phyloP scores from a whole-genome alignment of 202 grass and related monocot genomes.

The Eragrostis tef region DNA sequence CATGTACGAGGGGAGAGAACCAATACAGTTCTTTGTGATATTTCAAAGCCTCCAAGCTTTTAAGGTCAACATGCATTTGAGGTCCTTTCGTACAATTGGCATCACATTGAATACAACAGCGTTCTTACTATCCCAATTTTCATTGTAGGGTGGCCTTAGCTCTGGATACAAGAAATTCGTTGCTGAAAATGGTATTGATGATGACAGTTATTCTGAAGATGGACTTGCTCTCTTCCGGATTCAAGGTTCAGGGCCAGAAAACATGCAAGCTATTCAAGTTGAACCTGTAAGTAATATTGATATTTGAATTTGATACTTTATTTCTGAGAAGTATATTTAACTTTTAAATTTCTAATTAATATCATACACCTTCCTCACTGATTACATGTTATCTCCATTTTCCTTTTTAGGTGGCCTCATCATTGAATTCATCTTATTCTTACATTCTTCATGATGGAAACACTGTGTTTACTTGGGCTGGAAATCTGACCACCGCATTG shows the following conservation, averaged over 20 bases:
- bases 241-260: constrained; percentile 92
- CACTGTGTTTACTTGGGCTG: constrained; percentile 88
- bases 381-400: constrained; percentile 27
- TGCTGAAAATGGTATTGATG: constrained; percentile 68
- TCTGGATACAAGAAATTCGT: constrained; percentile 87
- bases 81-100: constrained; percentile 25
- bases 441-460: constrained; percentile 87
- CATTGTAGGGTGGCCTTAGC: constrained; percentile 80
- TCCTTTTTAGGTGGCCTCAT: constrained; percentile 73
- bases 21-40: constrained; percentile 85
- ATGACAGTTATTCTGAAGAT: constrained; percentile 86
- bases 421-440: constrained; percentile 95
- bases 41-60: constrained; percentile 82
- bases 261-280: constrained; percentile 97
- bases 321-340: constrained; percentile 14
- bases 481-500: constrained; percentile 68
- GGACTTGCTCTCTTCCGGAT: constrained; percentile 81
- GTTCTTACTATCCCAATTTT: constrained; percentile 28
- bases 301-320: background rate
- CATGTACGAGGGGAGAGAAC: constrained; percentile 88
- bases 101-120: background rate
- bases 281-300: constrained; percentile 64
- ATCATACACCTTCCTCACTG: constrained; percentile 23
- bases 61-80: constrained; percentile 63
- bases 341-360: background rate